phyloP scores from a whole-genome alignment of 208 protist genomes.

The Acanthamoeba royreba region DNA sequence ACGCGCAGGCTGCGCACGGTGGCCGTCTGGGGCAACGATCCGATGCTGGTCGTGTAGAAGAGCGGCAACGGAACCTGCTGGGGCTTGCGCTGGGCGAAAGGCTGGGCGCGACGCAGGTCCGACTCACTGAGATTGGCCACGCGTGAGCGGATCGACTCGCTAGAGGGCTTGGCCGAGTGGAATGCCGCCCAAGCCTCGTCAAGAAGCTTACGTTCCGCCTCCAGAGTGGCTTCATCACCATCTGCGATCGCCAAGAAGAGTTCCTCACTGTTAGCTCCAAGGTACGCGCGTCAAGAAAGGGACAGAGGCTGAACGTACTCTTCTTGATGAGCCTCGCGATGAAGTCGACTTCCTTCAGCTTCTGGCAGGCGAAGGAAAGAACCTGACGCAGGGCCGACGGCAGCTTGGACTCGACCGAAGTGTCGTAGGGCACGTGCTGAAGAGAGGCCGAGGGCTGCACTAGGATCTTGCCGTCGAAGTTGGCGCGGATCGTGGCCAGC shows the following conservation, averaged over 20 bases:
- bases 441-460: constrained; percentile 84
- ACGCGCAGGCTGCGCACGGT: constrained; percentile 79
- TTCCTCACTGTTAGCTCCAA: background rate
- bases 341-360: constrained; percentile 81
- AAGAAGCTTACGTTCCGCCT: background rate
- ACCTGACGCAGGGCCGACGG: constrained; percentile 75
- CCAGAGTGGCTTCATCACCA: background rate
- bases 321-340: constrained; percentile 64
- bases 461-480: constrained; percentile 70
- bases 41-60: constrained; percentile 90
- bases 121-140: constrained; percentile 20
- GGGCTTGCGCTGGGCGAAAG: constrained; percentile 68
- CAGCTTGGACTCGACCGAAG: constrained; percentile 76
- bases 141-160: constrained; percentile 20
- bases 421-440: constrained; percentile 82
- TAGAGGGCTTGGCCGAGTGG: constrained; percentile 38
- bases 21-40: constrained; percentile 87
- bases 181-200: background rate
- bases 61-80: constrained; percentile 68
- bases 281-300: background rate
- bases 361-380: constrained; percentile 85
- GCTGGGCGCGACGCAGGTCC: constrained; percentile 26
- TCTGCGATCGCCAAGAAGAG: no score
- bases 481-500: background rate
- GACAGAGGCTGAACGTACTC: background rate